These are phyloP conservation scores for Rhizopogon vinicolor DNA, from an alignment of 768 basidiomycete genomes.

Conservation along the genomic window DNA sequence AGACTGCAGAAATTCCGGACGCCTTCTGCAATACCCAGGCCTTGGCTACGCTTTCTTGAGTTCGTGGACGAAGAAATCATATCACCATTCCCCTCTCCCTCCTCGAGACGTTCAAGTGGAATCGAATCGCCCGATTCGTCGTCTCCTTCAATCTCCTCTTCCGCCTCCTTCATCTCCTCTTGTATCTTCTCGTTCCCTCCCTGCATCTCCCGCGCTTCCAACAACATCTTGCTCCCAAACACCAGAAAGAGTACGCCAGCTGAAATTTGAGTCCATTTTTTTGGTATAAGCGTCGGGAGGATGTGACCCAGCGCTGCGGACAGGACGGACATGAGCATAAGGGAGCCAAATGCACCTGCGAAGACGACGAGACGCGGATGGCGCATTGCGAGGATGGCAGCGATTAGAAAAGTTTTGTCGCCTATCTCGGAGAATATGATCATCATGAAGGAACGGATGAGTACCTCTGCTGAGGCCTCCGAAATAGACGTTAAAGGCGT, in stretches of 20 bases:
- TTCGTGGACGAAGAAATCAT: slow-evolving; percentile 11
- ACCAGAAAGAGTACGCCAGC: slow-evolving; percentile 84
- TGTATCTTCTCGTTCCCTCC: slow-evolving; percentile 74
- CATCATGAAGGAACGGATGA: slow-evolving; percentile 80
- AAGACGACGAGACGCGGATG: slow-evolving; percentile 87
- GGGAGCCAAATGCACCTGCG: slow-evolving; percentile 80
- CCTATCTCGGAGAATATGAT: slow-evolving; percentile 93
- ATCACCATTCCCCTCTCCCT: slow-evolving; percentile 65
- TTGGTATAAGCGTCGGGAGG: slow-evolving; percentile 78
- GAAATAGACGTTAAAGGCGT: background rate
- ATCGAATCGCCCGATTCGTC: slow-evolving; percentile 51
- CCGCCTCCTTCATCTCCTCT: slow-evolving; percentile 96
- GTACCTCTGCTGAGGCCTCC: slow-evolving; percentile 35
- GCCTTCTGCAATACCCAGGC: slow-evolving; percentile 44
- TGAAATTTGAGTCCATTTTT: slow-evolving; percentile 58
- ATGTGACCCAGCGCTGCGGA: slow-evolving; percentile 93
- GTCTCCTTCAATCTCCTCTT: slow-evolving; percentile 89
- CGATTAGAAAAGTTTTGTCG: slow-evolving; percentile 89
- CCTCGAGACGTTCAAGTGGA: slow-evolving; percentile 75
- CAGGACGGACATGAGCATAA: slow-evolving; percentile 90
- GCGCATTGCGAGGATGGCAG: slow-evolving; percentile 91
- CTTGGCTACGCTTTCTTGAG: background rate
- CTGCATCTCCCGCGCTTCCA: slow-evolving; percentile 81
- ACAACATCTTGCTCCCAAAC: slow-evolving; percentile 87
- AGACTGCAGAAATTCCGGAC: slow-evolving; percentile 79